Evolutionary conservation across 331 rosid genomes (phyloP), one percentile per base, ranked within the genome.

Genomic region (Pyrus hybrid): DNA sequence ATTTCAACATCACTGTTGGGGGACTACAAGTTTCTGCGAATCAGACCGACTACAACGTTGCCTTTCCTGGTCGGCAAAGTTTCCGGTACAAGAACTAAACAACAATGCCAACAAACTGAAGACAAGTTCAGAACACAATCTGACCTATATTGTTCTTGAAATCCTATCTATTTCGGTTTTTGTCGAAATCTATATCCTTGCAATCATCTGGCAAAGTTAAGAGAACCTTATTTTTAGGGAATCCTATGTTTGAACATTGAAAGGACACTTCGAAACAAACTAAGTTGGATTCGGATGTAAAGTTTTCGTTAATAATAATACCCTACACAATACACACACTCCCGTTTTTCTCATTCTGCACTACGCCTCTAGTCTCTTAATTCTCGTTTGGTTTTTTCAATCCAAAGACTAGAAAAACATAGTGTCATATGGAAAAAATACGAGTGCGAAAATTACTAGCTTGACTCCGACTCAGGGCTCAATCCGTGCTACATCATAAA

Each of bases 401-500:
- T 49, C 56, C n/a, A 49, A 49, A 49, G 21, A 7, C 9, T 17
- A 6, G n/a, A 49, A 49, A 49, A 49, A 16, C 56, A 17, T 37
- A 37, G 56, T 17, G 21, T 49, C 9, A 49, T 9, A 17, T 6
- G 56, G 1, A 49, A 49, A 49, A 49, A 49, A 49, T 49, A 0
- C 3, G 56, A 6, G n/a, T 1, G 18, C 56, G 56, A 49, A 49
- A 49, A 49, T 80, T 77, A 86, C 79, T 85, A 74, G 77, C 68
- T 43, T 75, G 82, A 80, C 75, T 70, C 77, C 25, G 68, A 77
- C 58, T 70, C 72, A 57, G 77, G 45, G 76, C 65, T 80, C 80
- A 54, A 71, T 72, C 67, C 86, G 83, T 81, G 93, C 76, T 74
- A 68, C 22, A 82, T 70, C 80, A 76, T 77, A 73, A 78, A 80